Percentiles rank a stretch among this genome's conserved stretches.
phyloP scores from a whole-genome alignment of 2,329 filamentous ascomycete genomes.

The Paecilomyces sp. region DNA sequence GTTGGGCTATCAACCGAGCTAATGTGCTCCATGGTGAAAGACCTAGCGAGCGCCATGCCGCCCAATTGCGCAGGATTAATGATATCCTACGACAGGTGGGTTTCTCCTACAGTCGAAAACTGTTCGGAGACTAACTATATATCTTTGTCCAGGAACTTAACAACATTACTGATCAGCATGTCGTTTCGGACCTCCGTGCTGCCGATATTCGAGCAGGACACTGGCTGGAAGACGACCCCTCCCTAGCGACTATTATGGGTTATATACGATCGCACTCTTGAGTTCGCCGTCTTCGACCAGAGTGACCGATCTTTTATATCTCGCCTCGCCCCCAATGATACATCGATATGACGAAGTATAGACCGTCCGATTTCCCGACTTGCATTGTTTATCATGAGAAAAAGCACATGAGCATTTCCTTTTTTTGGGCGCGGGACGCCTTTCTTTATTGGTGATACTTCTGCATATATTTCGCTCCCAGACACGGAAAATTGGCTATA shows the following conservation, averaged over 20 bases:
- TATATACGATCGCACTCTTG: conserved; percentile 36
- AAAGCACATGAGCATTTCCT: background rate
- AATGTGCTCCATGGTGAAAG: conserved; percentile 45
- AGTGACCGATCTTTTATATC: background rate
- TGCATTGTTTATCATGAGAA: background rate
- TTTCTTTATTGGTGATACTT: background rate
- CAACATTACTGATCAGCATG: conserved; percentile 50
- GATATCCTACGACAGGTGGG: conserved; percentile 42
- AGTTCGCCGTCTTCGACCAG: conserved; percentile 2
- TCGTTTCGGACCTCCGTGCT: conserved; percentile 48
- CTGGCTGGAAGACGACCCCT: conserved; percentile 56
- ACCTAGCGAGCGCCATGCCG: conserved; percentile 40
- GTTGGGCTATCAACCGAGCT: conserved; percentile 51
- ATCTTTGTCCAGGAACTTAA: conserved; percentile 44
- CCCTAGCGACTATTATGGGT: conserved; percentile 42
- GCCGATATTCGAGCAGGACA: conserved; percentile 51
- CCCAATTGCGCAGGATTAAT: conserved; percentile 43
- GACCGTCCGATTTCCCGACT: background rate
- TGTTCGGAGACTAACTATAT: background rate
- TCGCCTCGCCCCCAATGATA: background rate
- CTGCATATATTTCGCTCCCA: background rate
- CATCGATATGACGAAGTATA: background rate
- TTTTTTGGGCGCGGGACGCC: background rate
- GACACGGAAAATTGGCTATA: background rate
- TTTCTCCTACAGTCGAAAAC: conserved; percentile 10